Evolutionary conservation across 257 asterid genomes (phyloP).

Genomic region (Salvia hispanica): DNA sequence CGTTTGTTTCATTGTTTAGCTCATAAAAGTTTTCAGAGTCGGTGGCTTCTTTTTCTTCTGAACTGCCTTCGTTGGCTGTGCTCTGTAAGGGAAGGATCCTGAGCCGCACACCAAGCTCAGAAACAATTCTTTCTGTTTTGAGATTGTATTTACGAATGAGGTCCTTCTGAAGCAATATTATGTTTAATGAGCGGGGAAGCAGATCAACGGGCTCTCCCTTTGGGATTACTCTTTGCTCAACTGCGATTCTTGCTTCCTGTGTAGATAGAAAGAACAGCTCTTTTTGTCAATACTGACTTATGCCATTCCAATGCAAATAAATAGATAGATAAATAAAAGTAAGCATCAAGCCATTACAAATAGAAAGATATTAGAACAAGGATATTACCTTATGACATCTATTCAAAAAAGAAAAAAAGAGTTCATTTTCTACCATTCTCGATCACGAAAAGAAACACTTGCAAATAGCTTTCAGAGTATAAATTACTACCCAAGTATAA

Average conservation of each 20-base stretch:
- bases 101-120: conserved; percentile 61
- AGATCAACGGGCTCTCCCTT: conserved; percentile 78
- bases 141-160: conserved; percentile 82
- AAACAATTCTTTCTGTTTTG: conserved; percentile 66
- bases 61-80: conserved; percentile 43
- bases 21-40: conserved; percentile 36
- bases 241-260: conserved; percentile 89
- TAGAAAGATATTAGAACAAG: neutral
- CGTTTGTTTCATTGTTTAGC: conserved; percentile 52
- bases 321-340: neutral
- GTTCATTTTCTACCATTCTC: conserved; percentile 15
- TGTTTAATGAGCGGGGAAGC: conserved; percentile 74
- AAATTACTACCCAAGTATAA: conserved; percentile 9
- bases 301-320: neutral
- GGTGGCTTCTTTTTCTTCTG: conserved; percentile 35
- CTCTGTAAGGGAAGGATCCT: conserved; percentile 62
- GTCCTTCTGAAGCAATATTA: conserved; percentile 81
- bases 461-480: conserved; percentile 19
- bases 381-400: neutral
- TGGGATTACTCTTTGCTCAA: conserved; percentile 85
- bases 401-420: neutral
- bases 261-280: conserved; percentile 24
- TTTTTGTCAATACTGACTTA: conserved; percentile 7
- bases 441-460: conserved; percentile 6
- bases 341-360: neutral